Evolutionary conservation across 495 filamentous ascomycete genomes (phyloP), one percentile per base, ranked within the genome.

Genomic region (Tuber magnatum): DNA sequence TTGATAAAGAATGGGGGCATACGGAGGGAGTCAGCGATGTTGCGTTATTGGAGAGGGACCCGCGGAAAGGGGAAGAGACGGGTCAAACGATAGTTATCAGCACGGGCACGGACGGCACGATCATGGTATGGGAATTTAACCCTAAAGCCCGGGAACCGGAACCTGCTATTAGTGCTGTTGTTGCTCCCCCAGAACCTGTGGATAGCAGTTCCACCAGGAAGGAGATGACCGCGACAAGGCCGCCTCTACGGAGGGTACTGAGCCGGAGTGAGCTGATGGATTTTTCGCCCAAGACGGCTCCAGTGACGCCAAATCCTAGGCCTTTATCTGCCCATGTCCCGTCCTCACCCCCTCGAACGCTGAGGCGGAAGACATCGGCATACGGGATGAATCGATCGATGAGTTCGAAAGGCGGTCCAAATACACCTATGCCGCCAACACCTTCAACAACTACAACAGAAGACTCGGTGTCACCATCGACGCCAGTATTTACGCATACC

Each of bases 1-100:
- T 97, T 72, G 91, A 92, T 40, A 90, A 92, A 51, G 95, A 97
- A 83, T 97, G 93, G 87, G 96, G 95, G 22, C 95, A 99, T 81
- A 96, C 93, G 0, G 94, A 97, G 81, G 91, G 93, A 65, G 90
- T 98, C 65, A 95, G 92, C 65, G 94, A 91, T 81, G 87, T 94
- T 51, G 86, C 89, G n/a, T 82, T 97, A 20, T 79, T 97, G 6
- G 91, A 93, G 77, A 69, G 77, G 61, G 77, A 79, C 40, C 77
- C 77, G 38, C 80, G 77, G 41, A 76, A 78, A 20, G 85, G 85
- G 5, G 83, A 87, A 1, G 84, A 88, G 14, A 81, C 84, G 7
- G 85, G 84, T 48, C 73, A 80, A 56, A 83, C 84, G 71, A 89
- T 84, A 70, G 82, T 94, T 68, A 86, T 95, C 56, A 93, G 90